Percentiles rank a stretch among this genome's conserved stretches.
These are phyloP conservation scores for Komagataella pseudopastoris DNA, from an alignment of 805 yeast genomes.

Conservation along the genomic window DNA sequence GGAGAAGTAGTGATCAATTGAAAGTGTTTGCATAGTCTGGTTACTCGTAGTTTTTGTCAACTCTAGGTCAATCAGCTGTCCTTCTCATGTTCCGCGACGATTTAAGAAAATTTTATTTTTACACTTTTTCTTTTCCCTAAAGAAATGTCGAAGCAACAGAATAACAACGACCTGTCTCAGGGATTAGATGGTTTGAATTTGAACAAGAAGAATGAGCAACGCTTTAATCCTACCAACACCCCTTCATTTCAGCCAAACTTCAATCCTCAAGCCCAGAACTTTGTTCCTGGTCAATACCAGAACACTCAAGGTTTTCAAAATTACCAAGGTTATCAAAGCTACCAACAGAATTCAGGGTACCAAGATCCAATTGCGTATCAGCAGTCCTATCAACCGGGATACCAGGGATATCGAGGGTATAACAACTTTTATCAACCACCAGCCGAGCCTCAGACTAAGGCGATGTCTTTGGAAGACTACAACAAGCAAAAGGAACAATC, in stretches of 20 bases:
- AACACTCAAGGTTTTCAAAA: conserved; percentile 12
- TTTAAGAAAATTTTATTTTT: no score
- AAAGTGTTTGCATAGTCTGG: background rate
- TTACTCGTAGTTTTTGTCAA: background rate
- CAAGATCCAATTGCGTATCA: conserved; percentile 13
- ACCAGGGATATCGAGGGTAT: conserved; percentile 14
- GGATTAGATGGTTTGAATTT: background rate
- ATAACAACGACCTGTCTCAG: background rate
- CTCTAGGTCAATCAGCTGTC: background rate
- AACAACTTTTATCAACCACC: conserved; percentile 10
- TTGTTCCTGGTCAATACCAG: conserved; percentile 9
- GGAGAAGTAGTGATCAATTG: background rate
- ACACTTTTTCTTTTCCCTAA: background rate
- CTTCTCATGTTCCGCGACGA: background rate
- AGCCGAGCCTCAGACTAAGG: conserved; percentile 17
- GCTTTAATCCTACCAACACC: background rate
- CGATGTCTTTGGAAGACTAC: conserved; percentile 74
- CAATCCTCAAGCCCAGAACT: background rate
- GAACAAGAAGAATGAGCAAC: background rate
- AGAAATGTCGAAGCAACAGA: background rate
- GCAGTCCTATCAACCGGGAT: conserved; percentile 15
- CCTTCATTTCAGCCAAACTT: background rate
- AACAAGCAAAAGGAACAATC: conserved; percentile 48
- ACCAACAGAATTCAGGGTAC: conserved; percentile 9
- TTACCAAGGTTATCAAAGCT: conserved; percentile 13